These are phyloP conservation scores for Epichloe coenophiala DNA, from an alignment of 2,329 filamentous ascomycete genomes.

Conservation along the genomic window DNA sequence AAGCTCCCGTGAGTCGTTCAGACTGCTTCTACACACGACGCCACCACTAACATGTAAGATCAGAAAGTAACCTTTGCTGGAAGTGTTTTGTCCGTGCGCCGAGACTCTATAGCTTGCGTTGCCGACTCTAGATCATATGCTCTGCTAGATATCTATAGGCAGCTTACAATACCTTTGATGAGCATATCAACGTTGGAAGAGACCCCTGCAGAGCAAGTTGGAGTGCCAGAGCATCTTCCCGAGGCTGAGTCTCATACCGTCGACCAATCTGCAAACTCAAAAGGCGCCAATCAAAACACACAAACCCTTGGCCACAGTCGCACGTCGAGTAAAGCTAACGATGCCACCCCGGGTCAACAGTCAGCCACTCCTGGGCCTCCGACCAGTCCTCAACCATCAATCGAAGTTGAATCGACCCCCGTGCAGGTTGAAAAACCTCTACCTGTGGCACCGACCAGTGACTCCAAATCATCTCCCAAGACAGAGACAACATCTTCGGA, in stretches of 20 bases:
- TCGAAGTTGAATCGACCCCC: constrained; percentile 17
- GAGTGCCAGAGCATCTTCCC: constrained; percentile 50
- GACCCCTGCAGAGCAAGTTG: constrained; percentile 43
- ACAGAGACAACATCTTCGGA: constrained; percentile 17
- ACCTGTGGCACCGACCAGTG: constrained; percentile 32
- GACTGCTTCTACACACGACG: not conserved
- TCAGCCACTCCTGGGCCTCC: constrained; percentile 27
- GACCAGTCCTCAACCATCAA: constrained; percentile 24
- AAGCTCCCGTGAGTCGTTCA: constrained; percentile 43
- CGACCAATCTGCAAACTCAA: not conserved
- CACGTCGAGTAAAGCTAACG: constrained; percentile 46
- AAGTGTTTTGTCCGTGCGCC: constrained; percentile 62
- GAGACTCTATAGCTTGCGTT: constrained; percentile 82
- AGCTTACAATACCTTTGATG: constrained; percentile 89
- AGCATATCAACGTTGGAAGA: constrained; percentile 79
- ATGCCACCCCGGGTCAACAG: constrained; percentile 22
- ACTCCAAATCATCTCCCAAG: constrained; percentile 5
- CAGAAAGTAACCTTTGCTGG: constrained; percentile 77
- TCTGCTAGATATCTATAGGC: constrained; percentile 78
- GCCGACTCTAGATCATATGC: constrained; percentile 83
- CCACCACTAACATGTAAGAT: not conserved
- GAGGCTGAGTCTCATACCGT: constrained; percentile 12
- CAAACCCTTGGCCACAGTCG: constrained; percentile 51
- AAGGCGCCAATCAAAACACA: constrained; percentile 11
- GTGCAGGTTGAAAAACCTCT: constrained; percentile 36